Evolutionary conservation across 2,329 filamentous ascomycete species (phyloP), one percentile per base, ranked within the genome.

Genomic region (Epichloe sylvatica): DNA sequence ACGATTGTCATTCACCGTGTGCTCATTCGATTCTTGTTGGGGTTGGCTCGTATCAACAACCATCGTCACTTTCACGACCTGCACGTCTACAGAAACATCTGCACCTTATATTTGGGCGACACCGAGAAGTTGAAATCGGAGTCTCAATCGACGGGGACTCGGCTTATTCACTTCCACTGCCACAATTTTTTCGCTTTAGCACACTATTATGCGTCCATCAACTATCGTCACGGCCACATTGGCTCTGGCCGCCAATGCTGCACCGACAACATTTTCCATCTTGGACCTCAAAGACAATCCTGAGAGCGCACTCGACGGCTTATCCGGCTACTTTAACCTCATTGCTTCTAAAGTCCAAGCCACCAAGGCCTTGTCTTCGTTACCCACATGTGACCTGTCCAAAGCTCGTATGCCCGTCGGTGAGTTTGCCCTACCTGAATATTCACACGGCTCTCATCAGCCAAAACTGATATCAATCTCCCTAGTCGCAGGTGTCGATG

Each of bases 251-350:
- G 73, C 73, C 34, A 71, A 70, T 8, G 64, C 69, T 45, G 74
- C 71, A 55, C 76, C 75, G 9, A 59, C 66, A 12, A 59, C 66
- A 11, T 59, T 73, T 54, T 61, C 65, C 21, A 49, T 55, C 41
- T 49, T 63, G 44, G 69, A 70, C 54, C 53, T 66, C 55, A 60
- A 66, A 49, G 60, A 69, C 34, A 61, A 67, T 43, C 64, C 71
- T 21, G 56, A 57, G 39, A 66, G 65, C 41, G 67, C 67, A 19
- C 57, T 75, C 50, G 65, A 70, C 13, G 64, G 70, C n/a, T 60
- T 82, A 47, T 75, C 78, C 30, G 69, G 72, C 39, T 83, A 81
- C 67, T 83, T 83, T 68, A 76, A 77, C 61, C 63, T 77, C 56
- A 62, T 83, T 52, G 77, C 77, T 30, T 53, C 64, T 49, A 81